Evolutionary conservation across 2,329 filamentous ascomycete genomes (phyloP).

Genomic region (Fusarium sp.): DNA sequence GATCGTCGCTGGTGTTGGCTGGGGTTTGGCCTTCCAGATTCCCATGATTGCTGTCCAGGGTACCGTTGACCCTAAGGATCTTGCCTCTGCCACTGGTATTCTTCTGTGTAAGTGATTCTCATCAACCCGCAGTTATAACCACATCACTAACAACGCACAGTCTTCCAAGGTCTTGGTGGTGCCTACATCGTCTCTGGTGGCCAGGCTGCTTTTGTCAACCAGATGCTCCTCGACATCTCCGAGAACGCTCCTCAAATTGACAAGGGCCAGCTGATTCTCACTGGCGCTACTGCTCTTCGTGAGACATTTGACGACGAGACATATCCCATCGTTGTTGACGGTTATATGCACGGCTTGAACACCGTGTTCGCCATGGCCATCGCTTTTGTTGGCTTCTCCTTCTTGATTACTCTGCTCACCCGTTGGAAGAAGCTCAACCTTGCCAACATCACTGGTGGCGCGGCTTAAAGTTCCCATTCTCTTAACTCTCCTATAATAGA

Average conservation of each 20-base stretch:
- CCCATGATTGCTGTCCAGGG: constrained; percentile 64
- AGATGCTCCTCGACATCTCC: constrained; percentile 53
- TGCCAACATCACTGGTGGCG: constrained; percentile 47
- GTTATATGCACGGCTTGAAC: constrained; percentile 74
- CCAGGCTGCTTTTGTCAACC: constrained; percentile 61
- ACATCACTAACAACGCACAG: constrained; percentile 39
- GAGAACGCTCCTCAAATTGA: constrained; percentile 53
- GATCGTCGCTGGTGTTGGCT: constrained; percentile 62
- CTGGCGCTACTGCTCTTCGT: constrained; percentile 68
- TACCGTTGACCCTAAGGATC: constrained; percentile 55
- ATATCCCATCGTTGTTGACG: constrained; percentile 65
- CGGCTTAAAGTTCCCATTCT: constrained; percentile 40
- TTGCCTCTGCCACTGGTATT: constrained; percentile 61
- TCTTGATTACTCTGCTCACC: constrained; percentile 51
- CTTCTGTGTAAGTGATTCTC: constrained; percentile 54
- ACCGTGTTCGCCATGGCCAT: constrained; percentile 70
- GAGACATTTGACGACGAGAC: constrained; percentile 60
- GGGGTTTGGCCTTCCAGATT: constrained; percentile 60
- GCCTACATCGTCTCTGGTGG: constrained; percentile 63
- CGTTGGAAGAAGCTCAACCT: constrained; percentile 56
- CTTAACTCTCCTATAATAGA: not conserved
- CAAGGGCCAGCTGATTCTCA: constrained; percentile 53
- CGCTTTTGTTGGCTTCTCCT: constrained; percentile 59
- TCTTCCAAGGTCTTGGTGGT: constrained; percentile 64
- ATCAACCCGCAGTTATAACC: not conserved